Conservation (phyloP, 1,284 basidiomycete species). For the Moniliophthora roreri region DNA sequence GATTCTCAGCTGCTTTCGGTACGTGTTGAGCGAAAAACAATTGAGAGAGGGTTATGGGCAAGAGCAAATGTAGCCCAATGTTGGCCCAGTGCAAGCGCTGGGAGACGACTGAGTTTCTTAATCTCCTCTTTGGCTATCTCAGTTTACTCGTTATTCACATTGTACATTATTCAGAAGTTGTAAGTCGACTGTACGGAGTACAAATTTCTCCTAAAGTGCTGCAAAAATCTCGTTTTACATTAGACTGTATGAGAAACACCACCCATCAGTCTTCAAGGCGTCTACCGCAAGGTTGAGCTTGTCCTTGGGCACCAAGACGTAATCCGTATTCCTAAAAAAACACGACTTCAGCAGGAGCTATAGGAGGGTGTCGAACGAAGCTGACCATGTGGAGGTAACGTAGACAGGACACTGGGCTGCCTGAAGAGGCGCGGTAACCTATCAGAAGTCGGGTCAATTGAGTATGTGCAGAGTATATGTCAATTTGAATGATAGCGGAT, state of each 20-base stretch:
- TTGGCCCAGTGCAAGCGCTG: too few relatives aligned
- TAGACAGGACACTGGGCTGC: slow-evolving; percentile 57
- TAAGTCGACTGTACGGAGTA: too few relatives aligned
- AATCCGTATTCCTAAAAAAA: slow-evolving; percentile 58
- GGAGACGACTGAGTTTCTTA: too few relatives aligned
- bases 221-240: background rate
- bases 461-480: too few relatives aligned
- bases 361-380: slow-evolving; percentile 7
- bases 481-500: background rate
- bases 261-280: slow-evolving; percentile 29
- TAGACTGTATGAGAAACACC: slow-evolving; percentile 11
- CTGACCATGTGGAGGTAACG: slow-evolving; percentile 69
- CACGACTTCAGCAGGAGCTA: slow-evolving; percentile 5
- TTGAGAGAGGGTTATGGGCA: background rate
- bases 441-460: too few relatives aligned
- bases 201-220: background rate
- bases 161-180: too few relatives aligned
- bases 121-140: background rate
- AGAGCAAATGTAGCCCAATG: background rate
- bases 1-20: background rate
- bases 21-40: background rate
- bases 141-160: background rate
- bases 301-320: slow-evolving; percentile 51
- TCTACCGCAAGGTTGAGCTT: slow-evolving; percentile 39
- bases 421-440: slow-evolving; percentile 58